Evolutionary conservation across 2,329 filamentous ascomycete species (phyloP).

Genomic region (Aaosphaeria pasadenensis): DNA sequence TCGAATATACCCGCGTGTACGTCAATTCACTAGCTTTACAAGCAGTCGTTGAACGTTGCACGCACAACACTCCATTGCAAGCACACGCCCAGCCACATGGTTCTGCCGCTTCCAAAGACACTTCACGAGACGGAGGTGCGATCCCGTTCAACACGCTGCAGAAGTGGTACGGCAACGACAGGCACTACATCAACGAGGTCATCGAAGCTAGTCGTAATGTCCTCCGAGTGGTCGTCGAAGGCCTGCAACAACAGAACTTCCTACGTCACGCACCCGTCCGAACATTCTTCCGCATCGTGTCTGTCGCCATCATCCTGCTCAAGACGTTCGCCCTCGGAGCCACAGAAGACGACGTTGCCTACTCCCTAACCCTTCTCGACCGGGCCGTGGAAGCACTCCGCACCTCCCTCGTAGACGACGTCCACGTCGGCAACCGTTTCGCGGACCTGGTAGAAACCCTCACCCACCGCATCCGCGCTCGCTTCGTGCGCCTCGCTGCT

Average conservation of each 20-base stretch:
- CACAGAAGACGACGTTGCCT: conserved; percentile 72
- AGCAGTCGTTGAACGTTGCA: conserved; percentile 90
- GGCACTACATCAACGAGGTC: conserved; percentile 65
- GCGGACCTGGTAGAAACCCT: conserved; percentile 78
- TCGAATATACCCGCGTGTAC: conserved; percentile 91
- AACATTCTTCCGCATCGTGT: conserved; percentile 84
- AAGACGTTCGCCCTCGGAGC: conserved; percentile 82
- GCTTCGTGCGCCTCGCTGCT: conserved; percentile 62
- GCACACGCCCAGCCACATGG: conserved; percentile 30
- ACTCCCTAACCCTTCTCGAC: conserved; percentile 73
- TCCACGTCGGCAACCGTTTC: conserved; percentile 80
- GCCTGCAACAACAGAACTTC: conserved; percentile 69
- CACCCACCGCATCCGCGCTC: conserved; percentile 68
- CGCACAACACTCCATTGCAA: conserved; percentile 60
- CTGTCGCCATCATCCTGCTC: conserved; percentile 78
- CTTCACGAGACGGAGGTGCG: conserved; percentile 34
- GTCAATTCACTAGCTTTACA: conserved; percentile 92
- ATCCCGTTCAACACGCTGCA: conserved; percentile 46
- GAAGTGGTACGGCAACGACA: conserved; percentile 57
- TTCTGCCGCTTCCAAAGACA: conserved; percentile 6
- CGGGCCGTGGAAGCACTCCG: conserved; percentile 70
- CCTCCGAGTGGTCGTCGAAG: conserved; percentile 73
- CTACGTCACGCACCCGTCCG: conserved; percentile 80
- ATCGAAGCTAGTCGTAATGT: conserved; percentile 75
- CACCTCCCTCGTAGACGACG: conserved; percentile 78